phyloP scores from a whole-genome alignment of 179 eudicot species.

The Carnegiea gigantea region DNA sequence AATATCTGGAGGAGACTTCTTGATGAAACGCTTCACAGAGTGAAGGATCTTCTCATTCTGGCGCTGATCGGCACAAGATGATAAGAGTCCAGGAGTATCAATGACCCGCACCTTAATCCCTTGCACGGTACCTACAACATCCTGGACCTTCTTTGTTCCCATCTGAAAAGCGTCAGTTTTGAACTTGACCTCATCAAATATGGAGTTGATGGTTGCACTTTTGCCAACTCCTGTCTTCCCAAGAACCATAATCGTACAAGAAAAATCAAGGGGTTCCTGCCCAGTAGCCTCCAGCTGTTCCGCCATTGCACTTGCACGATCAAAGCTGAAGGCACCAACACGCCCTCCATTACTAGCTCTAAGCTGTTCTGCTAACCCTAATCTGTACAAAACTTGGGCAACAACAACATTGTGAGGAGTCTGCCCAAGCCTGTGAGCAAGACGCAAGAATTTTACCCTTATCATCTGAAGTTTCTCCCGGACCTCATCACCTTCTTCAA shows the following conservation, averaged over 20 bases:
- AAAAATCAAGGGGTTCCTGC: slow-evolving; percentile 77
- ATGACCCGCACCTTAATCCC: slow-evolving; percentile 90
- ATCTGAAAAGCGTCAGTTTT: slow-evolving; percentile 73
- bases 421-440: slow-evolving; percentile 92
- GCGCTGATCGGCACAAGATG: slow-evolving; percentile 83
- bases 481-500: slow-evolving; percentile 85
- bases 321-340: slow-evolving; percentile 81
- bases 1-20: slow-evolving; percentile 92
- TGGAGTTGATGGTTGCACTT: slow-evolving; percentile 93
- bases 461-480: slow-evolving; percentile 96
- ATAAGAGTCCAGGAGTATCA: slow-evolving; percentile 92
- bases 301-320: slow-evolving; percentile 94
- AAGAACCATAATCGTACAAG: slow-evolving; percentile 91
- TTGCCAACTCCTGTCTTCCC: slow-evolving; percentile 95
- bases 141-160: slow-evolving; percentile 86
- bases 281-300: slow-evolving; percentile 86
- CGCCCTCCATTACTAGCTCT: slow-evolving; percentile 87
- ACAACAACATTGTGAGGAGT: slow-evolving; percentile 96
- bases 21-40: slow-evolving; percentile 78
- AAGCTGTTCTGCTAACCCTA: slow-evolving; percentile 92
- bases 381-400: slow-evolving; percentile 90
- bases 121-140: slow-evolving; percentile 86
- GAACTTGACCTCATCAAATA: slow-evolving; percentile 79
- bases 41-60: slow-evolving; percentile 81
- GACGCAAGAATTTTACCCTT: slow-evolving; percentile 88